Conservation (phyloP, 176 grass and related monocot genomes). For the Oryza nivara region DNA sequence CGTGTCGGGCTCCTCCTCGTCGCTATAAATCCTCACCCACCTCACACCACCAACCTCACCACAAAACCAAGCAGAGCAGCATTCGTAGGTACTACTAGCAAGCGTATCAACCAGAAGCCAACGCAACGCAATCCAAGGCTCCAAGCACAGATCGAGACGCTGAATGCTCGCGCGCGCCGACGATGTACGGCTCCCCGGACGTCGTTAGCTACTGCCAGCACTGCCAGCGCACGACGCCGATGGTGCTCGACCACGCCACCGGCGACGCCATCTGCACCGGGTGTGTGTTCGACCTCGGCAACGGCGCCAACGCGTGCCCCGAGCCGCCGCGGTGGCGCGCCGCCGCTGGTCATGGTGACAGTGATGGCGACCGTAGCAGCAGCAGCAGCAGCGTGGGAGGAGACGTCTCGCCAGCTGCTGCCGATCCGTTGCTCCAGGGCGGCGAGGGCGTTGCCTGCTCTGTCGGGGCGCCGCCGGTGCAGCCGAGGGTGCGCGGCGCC, state of each 20-base stretch:
- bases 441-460: not conserved
- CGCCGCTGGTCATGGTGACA: not conserved
- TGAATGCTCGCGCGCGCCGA: not conserved
- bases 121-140: no score
- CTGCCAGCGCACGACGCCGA: slow-evolving; percentile 15
- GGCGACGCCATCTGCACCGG: slow-evolving; percentile 34
- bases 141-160: no score
- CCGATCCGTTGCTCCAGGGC: no score
- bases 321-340: slow-evolving; percentile 19
- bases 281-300: not conserved
- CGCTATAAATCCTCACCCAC: no score
- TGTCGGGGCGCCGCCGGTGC: not conserved
- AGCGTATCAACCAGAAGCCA: no score
- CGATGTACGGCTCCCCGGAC: not conserved
- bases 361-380: not conserved
- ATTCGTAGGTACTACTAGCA: no score
- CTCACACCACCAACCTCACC: no score
- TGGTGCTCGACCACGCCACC: slow-evolving; percentile 4
- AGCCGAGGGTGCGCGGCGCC: slow-evolving; percentile 17
- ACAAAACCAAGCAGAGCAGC: no score
- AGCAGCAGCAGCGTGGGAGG: not conserved
- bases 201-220: slow-evolving; percentile 33
- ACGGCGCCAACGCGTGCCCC: not conserved
- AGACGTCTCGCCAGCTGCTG: not conserved
- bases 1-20: no score